Base-by-base conservation (phyloP, 2,329 filamentous ascomycete species). In the Sporothrix luriei region DNA sequence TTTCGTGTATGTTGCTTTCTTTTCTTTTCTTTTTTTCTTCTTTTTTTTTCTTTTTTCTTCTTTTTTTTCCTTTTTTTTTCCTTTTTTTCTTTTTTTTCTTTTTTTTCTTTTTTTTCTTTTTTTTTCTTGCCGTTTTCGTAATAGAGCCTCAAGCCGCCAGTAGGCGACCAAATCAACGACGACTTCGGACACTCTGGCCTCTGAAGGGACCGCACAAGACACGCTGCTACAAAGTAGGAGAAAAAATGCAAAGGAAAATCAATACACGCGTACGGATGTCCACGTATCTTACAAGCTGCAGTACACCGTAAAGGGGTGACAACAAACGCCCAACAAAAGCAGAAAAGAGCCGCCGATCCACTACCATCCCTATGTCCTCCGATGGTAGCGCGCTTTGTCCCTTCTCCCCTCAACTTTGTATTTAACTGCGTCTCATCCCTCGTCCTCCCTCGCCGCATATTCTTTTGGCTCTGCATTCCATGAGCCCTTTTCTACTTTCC, bases 111-210 rank as follows among this genome's bases (percentile, higher is more conserved):
- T n/a, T n/a, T n/a, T n/a, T n/a, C n/a, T n/a, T n/a, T n/a, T n/a
- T n/a, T n/a, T 52, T 48, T 48, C 19, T 54, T 29, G 14, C 14
- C 33, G 13, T 59, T 40, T 59, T 11, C 6, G 7, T 4, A 16
- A 33, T n/a, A 59, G 55, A 61, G 55, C 55, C 55, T 61, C 55
- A 61, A 52, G 33, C 24, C 10, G 55, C 55, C 55, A 40, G 29
- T 33, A 54, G 51, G 51, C 51, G 2, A 5, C 16, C 26, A 16
- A 14, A 14, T 19, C 24, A 5, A 21, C 48, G 6, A 3, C n/a
- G 6, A 3, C n/a, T 49, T 48, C 43, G 19, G 43, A 2, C 19
- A 6, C 16, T 48, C 43, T 48, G 43, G 43, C 43, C 43, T 48
- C 43, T 19, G 14, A 14, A 5, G 40, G 40, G 40, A 16, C 11